Conservation (phyloP, 2,329 filamentous ascomycete genomes). For the Whalleya microplaca region DNA sequence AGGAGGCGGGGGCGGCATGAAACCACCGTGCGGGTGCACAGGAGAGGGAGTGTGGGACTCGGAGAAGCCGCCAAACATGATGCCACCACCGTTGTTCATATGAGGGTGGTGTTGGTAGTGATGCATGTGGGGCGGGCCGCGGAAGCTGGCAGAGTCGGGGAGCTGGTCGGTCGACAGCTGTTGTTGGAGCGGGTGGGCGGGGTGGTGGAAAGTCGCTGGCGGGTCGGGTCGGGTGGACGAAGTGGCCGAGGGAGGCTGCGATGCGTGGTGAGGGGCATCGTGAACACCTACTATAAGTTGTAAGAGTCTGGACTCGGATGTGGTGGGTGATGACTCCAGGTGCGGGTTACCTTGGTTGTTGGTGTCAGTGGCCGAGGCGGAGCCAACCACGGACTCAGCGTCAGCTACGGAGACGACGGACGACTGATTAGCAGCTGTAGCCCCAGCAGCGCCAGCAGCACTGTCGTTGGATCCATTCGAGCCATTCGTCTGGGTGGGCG, state of each 20-base stretch:
- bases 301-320: slow-evolving; percentile 23
- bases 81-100: slow-evolving; percentile 54
- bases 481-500: slow-evolving; percentile 2
- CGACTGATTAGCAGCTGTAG: slow-evolving; percentile 4
- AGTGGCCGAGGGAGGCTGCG: slow-evolving; percentile 29
- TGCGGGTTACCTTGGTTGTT: slow-evolving; percentile 25
- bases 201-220: slow-evolving; percentile 20
- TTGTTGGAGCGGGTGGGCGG: slow-evolving; percentile 24
- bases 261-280: slow-evolving; percentile 16
- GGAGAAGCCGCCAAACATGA: slow-evolving; percentile 59
- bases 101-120: slow-evolving; percentile 53
- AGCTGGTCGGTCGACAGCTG: slow-evolving; percentile 27
- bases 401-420: slow-evolving; percentile 12
- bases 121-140: slow-evolving; percentile 33
- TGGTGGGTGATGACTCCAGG: slow-evolving; percentile 5
- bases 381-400: slow-evolving; percentile 9
- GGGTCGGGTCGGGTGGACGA: slow-evolving; percentile 25
- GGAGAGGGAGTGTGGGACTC: slow-evolving; percentile 63
- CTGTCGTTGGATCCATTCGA: slow-evolving; percentile 7
- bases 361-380: slow-evolving; percentile 8
- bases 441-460: no score
- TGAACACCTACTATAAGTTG: slow-evolving; percentile 25
- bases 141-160: slow-evolving; percentile 25
- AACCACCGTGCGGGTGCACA: slow-evolving; percentile 51
- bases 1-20: slow-evolving; percentile 49